A percentile compares a stretch with the other conserved stretches of the same genome.
Evolutionary conservation across 2,329 filamentous ascomycete species (phyloP).

Genomic region (Cordyceps fumosorosea): DNA sequence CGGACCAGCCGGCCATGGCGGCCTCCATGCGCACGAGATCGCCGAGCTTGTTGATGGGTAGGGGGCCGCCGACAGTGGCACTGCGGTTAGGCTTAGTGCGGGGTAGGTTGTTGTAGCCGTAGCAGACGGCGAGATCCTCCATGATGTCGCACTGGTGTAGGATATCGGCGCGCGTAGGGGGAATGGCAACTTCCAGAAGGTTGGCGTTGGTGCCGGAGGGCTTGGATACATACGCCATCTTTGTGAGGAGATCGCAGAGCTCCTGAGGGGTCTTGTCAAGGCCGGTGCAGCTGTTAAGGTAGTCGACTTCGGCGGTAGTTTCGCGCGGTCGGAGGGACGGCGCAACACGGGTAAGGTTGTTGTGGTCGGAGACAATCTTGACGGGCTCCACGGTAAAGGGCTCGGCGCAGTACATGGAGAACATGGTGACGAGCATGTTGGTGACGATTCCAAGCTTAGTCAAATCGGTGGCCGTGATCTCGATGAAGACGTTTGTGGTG

Average conservation of each 20-base stretch:
- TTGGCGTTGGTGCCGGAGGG: constrained; percentile 65
- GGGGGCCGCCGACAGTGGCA: constrained; percentile 76
- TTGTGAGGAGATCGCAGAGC: constrained; percentile 73
- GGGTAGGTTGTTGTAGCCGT: constrained; percentile 95
- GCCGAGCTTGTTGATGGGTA: constrained; percentile 87
- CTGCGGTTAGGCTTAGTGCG: constrained; percentile 80
- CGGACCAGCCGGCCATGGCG: constrained; percentile 91
- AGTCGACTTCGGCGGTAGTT: constrained; percentile 79
- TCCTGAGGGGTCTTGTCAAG: constrained; percentile 66
- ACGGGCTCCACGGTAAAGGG: constrained; percentile 91
- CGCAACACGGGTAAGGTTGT: constrained; percentile 71
- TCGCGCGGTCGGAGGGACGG: constrained; percentile 73
- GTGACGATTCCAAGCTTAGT: constrained; percentile 95
- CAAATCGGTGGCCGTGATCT: constrained; percentile 90
- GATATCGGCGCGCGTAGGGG: constrained; percentile 86
- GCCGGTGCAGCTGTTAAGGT: constrained; percentile 90
- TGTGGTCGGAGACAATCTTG: constrained; percentile 87
- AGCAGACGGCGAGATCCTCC: constrained; percentile 95
- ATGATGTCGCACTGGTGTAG: constrained; percentile 97
- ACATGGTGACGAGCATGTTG: constrained; percentile 96
- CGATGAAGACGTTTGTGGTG: constrained; percentile 92
- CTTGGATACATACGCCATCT: constrained; percentile 81
- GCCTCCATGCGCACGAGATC: constrained; percentile 87
- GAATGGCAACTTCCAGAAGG: constrained; percentile 74
- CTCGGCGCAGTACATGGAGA: constrained; percentile 83